Percentiles rank a stretch among this genome's conserved stretches.
Evolutionary conservation across 495 filamentous ascomycete species (phyloP).

Genomic region (Podospora conica): DNA sequence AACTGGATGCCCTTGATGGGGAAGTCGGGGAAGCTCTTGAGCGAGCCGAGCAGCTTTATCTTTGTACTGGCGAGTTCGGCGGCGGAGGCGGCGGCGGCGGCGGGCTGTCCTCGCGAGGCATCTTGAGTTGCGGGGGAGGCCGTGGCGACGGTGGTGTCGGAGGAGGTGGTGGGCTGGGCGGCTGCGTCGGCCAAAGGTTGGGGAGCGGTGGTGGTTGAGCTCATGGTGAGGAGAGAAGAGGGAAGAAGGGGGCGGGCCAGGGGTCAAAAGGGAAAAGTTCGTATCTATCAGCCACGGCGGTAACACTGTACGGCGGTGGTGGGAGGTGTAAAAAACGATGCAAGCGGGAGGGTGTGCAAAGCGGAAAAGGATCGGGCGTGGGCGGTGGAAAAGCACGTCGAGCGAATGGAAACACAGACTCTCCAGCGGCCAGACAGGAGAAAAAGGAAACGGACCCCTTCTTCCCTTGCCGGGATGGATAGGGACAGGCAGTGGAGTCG

Average conservation of each 20-base stretch:
- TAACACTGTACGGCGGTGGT: not conserved
- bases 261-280: conserved; percentile 30
- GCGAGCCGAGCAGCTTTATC: conserved; percentile 54
- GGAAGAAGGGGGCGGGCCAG: conserved; percentile 10
- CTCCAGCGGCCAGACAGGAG: conserved; percentile 12
- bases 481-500: conserved; percentile 23
- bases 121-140: conserved; percentile 38
- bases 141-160: conserved; percentile 28
- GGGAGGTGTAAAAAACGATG: conserved; percentile 14
- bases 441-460: conserved; percentile 20
- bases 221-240: conserved; percentile 51
- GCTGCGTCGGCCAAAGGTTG: conserved; percentile 19
- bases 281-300: conserved; percentile 18
- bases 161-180: conserved; percentile 10
- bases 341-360: conserved; percentile 30
- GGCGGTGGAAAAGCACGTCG: conserved; percentile 19
- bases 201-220: conserved; percentile 37
- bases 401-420: conserved; percentile 19
- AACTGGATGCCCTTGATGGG: conserved; percentile 91
- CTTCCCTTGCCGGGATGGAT: conserved; percentile 11
- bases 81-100: conserved; percentile 64
- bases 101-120: conserved; percentile 53
- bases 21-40: conserved; percentile 82
- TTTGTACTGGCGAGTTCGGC: conserved; percentile 91
- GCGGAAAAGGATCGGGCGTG: conserved; percentile 22